Evolutionary conservation across 1,284 basidiomycete species (phyloP).

Genomic region (Neolentinus lepideus): DNA sequence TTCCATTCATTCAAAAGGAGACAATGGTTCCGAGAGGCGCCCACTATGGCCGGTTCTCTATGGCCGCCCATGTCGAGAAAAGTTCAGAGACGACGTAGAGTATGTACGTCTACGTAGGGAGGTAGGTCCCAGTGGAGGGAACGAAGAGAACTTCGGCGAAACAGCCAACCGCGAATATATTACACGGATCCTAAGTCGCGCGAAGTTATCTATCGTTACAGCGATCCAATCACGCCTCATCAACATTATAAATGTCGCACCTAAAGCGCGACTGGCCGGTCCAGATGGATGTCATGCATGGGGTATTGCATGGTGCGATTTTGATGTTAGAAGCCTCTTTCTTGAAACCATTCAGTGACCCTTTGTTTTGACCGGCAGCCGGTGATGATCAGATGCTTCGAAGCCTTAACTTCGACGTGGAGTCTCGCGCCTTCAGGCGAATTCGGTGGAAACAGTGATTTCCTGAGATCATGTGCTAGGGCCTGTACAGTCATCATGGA

Average conservation of each 20-base stretch:
- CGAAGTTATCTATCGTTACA: not conserved
- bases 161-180: not conserved
- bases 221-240: not conserved
- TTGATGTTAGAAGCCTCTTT: conserved; percentile 47
- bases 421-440: conserved; percentile 41
- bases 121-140: not conserved
- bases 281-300: not conserved
- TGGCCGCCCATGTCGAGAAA: not conserved
- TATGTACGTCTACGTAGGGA: not conserved
- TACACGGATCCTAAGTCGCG: not conserved
- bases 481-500: conserved; percentile 25
- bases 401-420: conserved; percentile 35
- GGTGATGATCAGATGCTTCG: conserved; percentile 45
- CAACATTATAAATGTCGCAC: not conserved
- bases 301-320: not conserved
- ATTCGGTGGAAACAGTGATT: conserved; percentile 35
- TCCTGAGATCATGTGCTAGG: conserved; percentile 42
- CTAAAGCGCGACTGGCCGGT: not conserved
- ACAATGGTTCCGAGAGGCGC: not conserved
- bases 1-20: not conserved
- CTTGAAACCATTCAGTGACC: conserved; percentile 49
- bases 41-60: not conserved
- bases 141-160: not conserved
- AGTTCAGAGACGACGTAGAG: not conserved
- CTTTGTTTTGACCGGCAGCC: conserved; percentile 54